These are phyloP conservation scores for Yamadazyma triangularis DNA, from an alignment of 1,139 yeast genomes.

Conservation along the genomic window DNA sequence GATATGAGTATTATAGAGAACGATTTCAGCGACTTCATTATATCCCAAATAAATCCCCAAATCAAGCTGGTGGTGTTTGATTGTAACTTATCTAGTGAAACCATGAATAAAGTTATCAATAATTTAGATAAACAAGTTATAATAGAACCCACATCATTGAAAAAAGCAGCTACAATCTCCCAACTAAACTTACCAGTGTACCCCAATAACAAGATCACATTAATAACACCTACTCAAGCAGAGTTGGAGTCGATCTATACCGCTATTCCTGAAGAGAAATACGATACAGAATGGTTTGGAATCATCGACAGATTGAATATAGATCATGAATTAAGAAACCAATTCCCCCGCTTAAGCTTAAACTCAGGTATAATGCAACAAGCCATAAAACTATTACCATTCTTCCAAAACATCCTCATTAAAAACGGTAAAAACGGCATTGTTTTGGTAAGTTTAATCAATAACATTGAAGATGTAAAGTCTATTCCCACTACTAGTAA, in stretches of 20 bases:
- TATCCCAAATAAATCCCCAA: conserved; percentile 16
- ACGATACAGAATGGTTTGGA: conserved; percentile 70
- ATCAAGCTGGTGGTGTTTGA: conserved; percentile 54
- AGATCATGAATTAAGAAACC: conserved; percentile 36
- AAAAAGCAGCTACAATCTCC: conserved; percentile 48
- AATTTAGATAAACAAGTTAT: conserved; percentile 28
- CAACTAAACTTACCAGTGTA: conserved; percentile 20
- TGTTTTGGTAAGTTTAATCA: conserved; percentile 29
- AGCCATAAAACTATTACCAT: conserved; percentile 68
- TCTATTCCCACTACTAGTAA: conserved; percentile 27
- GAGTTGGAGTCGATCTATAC: conserved; percentile 57
- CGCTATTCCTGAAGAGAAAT: conserved; percentile 42
- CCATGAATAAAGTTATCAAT: conserved; percentile 36
- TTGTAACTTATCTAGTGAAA: conserved; percentile 54
- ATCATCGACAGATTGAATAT: conserved; percentile 58
- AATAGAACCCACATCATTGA: conserved; percentile 74
- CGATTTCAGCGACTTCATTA: conserved; percentile 26
- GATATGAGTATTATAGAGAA: conserved; percentile 71
- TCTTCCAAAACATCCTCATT: conserved; percentile 59
- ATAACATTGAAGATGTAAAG: conserved; percentile 20
- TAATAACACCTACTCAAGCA: conserved; percentile 64
- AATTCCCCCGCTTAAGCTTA: conserved; percentile 15
- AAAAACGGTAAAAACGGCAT: conserved; percentile 71
- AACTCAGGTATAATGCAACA: conserved; percentile 58
- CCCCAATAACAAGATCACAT: conserved; percentile 28